Percentiles rank a stretch among this genome's conserved stretches.
phyloP scores from a whole-genome alignment of 1,139 yeast species.

The Magnusiomyces fungicola region DNA sequence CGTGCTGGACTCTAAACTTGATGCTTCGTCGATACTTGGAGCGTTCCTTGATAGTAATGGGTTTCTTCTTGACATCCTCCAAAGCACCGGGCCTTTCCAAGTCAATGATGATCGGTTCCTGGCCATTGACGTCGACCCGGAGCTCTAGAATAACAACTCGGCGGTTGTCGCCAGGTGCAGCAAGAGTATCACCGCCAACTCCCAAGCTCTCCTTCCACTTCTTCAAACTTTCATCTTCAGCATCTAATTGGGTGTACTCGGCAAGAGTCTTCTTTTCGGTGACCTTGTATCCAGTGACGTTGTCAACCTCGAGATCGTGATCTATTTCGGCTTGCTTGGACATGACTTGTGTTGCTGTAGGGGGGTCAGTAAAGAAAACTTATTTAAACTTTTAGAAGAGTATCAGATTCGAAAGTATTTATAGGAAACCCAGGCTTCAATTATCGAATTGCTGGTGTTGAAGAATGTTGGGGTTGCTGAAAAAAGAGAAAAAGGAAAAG shows the following conservation, averaged over 20 bases:
- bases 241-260: constrained; percentile 74
- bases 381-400: no score
- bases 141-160: constrained; percentile 74
- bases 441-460: no score
- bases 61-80: constrained; percentile 43
- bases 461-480: neutral
- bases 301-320: constrained; percentile 12
- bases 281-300: constrained; percentile 47
- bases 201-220: constrained; percentile 94
- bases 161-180: constrained; percentile 60
- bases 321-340: constrained; percentile 10
- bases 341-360: neutral
- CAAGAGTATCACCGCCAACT: constrained; percentile 52
- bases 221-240: constrained; percentile 83
- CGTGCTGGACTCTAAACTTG: constrained; percentile 82
- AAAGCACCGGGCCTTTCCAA: constrained; percentile 42
- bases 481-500: neutral
- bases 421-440: no score
- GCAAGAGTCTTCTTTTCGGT: constrained; percentile 80
- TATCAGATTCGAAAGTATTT: no score
- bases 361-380: no score
- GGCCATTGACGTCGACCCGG: constrained; percentile 61
- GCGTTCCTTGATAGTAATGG: constrained; percentile 71
- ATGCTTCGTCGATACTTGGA: constrained; percentile 65
- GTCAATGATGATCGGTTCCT: constrained; percentile 42